These are phyloP conservation scores for Penicillium flavigenum DNA, from an alignment of 495 filamentous ascomycete genomes.

Conservation along the genomic window DNA sequence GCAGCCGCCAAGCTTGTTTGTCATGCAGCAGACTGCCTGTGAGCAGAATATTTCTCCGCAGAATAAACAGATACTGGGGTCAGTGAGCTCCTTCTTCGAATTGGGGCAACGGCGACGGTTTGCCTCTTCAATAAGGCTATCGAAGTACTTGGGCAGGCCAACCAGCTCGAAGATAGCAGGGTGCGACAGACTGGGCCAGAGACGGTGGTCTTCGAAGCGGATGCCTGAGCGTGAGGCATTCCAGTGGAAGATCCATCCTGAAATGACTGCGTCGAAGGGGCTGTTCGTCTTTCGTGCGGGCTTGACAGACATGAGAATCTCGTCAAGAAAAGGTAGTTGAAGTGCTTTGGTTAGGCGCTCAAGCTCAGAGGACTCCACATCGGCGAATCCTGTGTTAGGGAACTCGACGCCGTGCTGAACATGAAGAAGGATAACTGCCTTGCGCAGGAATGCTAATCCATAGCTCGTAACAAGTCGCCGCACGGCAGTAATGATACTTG, in stretches of 20 bases:
- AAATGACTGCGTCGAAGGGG: constrained; percentile 54
- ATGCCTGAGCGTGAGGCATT: constrained; percentile 47
- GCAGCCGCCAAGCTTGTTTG: constrained; percentile 74
- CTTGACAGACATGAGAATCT: constrained; percentile 60
- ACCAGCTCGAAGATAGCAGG: constrained; percentile 92
- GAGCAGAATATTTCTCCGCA: constrained; percentile 95
- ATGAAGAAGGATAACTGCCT: constrained; percentile 77
- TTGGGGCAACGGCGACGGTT: constrained; percentile 82
- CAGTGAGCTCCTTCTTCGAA: constrained; percentile 83
- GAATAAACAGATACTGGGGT: constrained; percentile 89
- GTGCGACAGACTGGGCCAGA: constrained; percentile 63
- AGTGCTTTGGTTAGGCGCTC: constrained; percentile 74
- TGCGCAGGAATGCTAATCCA: constrained; percentile 85
- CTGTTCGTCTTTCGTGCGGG: constrained; percentile 34
- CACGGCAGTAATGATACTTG: constrained; percentile 44
- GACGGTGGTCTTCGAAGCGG: constrained; percentile 40
- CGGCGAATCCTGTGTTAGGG: constrained; percentile 65
- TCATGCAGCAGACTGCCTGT: constrained; percentile 87
- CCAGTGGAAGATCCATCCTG: constrained; percentile 78
- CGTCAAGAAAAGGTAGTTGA: constrained; percentile 72
- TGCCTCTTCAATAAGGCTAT: constrained; percentile 88
- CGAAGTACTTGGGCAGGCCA: constrained; percentile 86
- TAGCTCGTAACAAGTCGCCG: constrained; percentile 68
- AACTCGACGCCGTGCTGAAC: constrained; percentile 88
- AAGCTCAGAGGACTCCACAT: constrained; percentile 72